Percentiles rank a stretch among this genome's conserved stretches.
Evolutionary conservation across 164 flowering plant species (phyloP).

Genomic region (Dillenia suffruticosa): DNA sequence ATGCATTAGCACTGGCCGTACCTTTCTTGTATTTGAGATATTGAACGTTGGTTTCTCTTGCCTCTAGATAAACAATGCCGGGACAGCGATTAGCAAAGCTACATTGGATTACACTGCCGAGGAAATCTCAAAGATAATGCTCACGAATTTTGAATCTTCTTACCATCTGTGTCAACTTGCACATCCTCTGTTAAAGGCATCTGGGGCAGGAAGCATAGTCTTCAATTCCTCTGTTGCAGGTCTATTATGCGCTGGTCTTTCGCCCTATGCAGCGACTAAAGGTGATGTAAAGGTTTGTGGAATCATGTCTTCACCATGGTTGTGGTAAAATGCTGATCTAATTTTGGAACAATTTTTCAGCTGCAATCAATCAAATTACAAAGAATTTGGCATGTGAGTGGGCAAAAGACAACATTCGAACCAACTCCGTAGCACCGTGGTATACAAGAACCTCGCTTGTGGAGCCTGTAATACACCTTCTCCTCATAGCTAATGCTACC

Average conservation of each 20-base stretch:
- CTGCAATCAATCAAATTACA: constrained; percentile 22
- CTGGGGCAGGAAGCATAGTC: constrained; percentile 65
- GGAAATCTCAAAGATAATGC: constrained; percentile 42
- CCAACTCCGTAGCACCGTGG: constrained; percentile 24
- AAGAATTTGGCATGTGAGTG: constrained; percentile 31
- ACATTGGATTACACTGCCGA: constrained; percentile 48
- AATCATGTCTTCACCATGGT: too few relatives aligned
- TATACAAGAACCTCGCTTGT: constrained; percentile 13
- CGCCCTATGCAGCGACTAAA: constrained; percentile 62
- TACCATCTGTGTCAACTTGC: constrained; percentile 74
- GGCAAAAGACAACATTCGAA: constrained; percentile 24
- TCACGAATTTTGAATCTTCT: constrained; percentile 60
- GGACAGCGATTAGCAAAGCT: constrained; percentile 42
- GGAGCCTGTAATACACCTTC: constrained; percentile 11
- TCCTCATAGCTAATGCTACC: background rate
- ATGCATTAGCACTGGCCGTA: too few relatives aligned
- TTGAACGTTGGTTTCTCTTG: background rate
- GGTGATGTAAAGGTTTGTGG: constrained; percentile 22
- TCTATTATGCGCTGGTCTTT: constrained; percentile 22
- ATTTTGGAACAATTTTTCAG: constrained; percentile 3
- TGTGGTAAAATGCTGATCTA: too few relatives aligned
- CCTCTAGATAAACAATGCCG: constrained; percentile 65
- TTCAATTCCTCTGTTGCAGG: constrained; percentile 81
- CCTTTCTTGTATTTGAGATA: background rate
- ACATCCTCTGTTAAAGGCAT: constrained; percentile 65